Percentiles rank a stretch among this genome's conserved stretches.
Conservation (phyloP, 768 basidiomycete species). For the Boletus speciosus region DNA sequence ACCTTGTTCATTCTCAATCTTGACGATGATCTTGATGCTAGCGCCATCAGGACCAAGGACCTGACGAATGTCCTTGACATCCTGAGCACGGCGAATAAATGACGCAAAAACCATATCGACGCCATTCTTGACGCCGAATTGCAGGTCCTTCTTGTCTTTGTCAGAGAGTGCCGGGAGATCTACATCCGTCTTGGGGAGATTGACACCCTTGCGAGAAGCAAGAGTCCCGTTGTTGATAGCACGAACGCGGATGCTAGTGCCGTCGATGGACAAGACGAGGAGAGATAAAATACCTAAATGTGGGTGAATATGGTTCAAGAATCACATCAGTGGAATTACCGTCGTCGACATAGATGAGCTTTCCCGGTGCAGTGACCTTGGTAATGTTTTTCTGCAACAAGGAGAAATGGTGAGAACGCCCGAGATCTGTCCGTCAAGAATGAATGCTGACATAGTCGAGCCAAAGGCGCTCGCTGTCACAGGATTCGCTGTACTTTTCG, state of each 20-base stretch:
- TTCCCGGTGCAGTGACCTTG: constrained; percentile 96
- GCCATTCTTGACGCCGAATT: constrained; percentile 94
- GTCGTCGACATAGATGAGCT: constrained; percentile 96
- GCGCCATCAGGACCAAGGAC: constrained; percentile 95
- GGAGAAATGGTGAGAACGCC: not conserved
- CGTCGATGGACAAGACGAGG: constrained; percentile 86
- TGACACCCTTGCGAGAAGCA: constrained; percentile 97
- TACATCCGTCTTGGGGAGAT: constrained; percentile 96
- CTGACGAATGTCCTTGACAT: constrained; percentile 89
- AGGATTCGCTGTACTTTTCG: constrained; percentile 67
- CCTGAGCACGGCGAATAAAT: constrained; percentile 93
- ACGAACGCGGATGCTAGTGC: constrained; percentile 75
- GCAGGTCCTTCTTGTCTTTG: constrained; percentile 95
- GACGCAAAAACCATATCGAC: constrained; percentile 99
- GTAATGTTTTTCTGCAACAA: constrained; percentile 72
- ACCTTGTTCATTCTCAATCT: constrained; percentile 99
- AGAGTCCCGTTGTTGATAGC: constrained; percentile 89
- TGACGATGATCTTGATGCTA: constrained; percentile 97
- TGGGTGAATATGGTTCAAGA: not conserved
- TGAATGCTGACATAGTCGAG: constrained; percentile 81
- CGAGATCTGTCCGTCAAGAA: not conserved
- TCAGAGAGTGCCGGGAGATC: constrained; percentile 96
- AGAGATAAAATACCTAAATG: constrained; percentile 75
- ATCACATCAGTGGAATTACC: constrained; percentile 42
- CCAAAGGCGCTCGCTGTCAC: constrained; percentile 83